A percentile compares a stretch with the other conserved stretches of the same genome.
Evolutionary conservation across 352 stramenopile genomes (phyloP).

Genomic region (Pythium vanterpoolii): DNA sequence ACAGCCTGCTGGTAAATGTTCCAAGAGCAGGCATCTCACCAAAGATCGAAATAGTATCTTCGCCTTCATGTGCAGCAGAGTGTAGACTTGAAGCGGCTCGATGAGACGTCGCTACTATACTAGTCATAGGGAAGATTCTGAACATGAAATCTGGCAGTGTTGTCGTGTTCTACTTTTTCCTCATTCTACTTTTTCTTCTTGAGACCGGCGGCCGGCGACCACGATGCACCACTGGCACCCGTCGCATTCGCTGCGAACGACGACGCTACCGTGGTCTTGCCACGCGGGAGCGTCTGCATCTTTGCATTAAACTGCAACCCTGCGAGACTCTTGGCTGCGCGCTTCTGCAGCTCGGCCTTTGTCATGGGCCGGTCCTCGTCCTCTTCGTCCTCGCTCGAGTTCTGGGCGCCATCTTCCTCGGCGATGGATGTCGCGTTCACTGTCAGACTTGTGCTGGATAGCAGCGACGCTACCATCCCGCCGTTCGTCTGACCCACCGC

Average conservation of each 20-base stretch:
- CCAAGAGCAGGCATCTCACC: no score
- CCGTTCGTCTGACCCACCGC: background rate
- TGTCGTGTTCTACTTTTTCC: background rate
- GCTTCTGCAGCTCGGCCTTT: slow-evolving; percentile 56
- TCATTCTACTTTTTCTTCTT: slow-evolving; percentile 9
- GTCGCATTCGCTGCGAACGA: background rate
- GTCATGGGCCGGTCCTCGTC: slow-evolving; percentile 61
- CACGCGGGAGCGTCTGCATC: slow-evolving; percentile 22
- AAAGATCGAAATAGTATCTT: no score
- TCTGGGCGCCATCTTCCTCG: slow-evolving; percentile 40
- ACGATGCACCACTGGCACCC: background rate
- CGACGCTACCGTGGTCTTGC: background rate
- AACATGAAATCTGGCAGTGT: no score
- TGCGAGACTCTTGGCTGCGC: slow-evolving; percentile 49
- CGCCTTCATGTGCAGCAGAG: no score
- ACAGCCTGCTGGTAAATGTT: no score
- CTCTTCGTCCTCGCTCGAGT: slow-evolving; percentile 54
- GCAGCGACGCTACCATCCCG: slow-evolving; percentile 7
- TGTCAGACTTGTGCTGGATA: slow-evolving; percentile 17
- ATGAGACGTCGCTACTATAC: no score
- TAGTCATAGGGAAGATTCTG: no score
- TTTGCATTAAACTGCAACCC: slow-evolving; percentile 47
- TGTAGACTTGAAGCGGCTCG: no score
- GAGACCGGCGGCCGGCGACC: background rate
- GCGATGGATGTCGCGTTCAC: slow-evolving; percentile 31